Evolutionary conservation across 2,329 filamentous ascomycete species (phyloP).

Genomic region (Proliferodiscus dingleyae): DNA sequence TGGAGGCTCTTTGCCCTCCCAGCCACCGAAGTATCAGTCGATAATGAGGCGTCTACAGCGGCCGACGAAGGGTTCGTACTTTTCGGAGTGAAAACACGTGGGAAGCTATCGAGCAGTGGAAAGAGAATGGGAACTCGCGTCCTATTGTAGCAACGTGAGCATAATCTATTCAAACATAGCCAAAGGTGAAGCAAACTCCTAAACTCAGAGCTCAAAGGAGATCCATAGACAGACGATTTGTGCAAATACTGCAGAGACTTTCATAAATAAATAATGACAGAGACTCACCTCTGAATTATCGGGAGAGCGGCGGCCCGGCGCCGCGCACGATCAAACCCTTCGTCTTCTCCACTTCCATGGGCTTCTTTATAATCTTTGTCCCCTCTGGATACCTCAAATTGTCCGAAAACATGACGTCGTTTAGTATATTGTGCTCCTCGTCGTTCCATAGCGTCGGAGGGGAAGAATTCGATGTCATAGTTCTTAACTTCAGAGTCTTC

Average conservation of each 20-base stretch:
- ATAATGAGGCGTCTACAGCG: slow-evolving; percentile 56
- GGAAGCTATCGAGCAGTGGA: slow-evolving; percentile 80
- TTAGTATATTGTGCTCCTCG: slow-evolving; percentile 24
- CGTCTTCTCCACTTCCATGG: slow-evolving; percentile 21
- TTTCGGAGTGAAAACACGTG: slow-evolving; percentile 58
- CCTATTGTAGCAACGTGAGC: slow-evolving; percentile 29
- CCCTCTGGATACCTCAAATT: slow-evolving; percentile 31
- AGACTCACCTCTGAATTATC: slow-evolving; percentile 30
- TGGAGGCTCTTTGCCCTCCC: slow-evolving; percentile 63
- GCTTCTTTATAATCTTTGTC: slow-evolving; percentile 17
- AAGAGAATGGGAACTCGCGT: slow-evolving; percentile 52
- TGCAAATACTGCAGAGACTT: neutral
- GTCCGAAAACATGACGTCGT: slow-evolving; percentile 35
- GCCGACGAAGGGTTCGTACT: slow-evolving; percentile 37
- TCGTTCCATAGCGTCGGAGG: slow-evolving; percentile 20
- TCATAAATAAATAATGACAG: neutral
- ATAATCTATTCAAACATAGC: neutral
- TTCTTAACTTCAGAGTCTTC: slow-evolving; percentile 28
- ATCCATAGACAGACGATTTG: neutral
- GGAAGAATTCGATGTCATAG: slow-evolving; percentile 35
- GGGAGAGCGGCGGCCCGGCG: slow-evolving; percentile 30
- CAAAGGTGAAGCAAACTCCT: neutral
- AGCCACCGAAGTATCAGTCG: slow-evolving; percentile 70
- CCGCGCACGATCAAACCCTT: slow-evolving; percentile 30
- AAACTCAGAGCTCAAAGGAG: neutral